These are phyloP conservation scores for Magnusiomyces tetraspermus DNA, from an alignment of 1,139 yeast species.

Conservation along the genomic window DNA sequence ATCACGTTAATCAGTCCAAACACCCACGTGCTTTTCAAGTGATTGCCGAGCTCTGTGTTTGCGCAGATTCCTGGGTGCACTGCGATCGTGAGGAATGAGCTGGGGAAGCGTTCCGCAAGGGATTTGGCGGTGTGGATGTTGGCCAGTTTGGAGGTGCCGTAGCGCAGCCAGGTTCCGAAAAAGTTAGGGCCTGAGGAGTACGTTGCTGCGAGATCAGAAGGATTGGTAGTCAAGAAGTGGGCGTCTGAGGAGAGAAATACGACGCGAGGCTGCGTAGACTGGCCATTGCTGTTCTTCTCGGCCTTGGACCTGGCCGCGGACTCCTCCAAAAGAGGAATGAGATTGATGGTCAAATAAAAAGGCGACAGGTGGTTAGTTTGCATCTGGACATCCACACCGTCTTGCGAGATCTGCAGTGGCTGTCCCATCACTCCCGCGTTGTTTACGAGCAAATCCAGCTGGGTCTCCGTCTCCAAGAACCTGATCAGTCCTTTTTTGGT, in stretches of 20 bases:
- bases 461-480: conserved; percentile 41
- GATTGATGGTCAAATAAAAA: conserved; percentile 53
- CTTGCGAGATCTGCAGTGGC: conserved; percentile 54
- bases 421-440: conserved; percentile 81
- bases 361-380: conserved; percentile 77
- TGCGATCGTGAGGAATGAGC: conserved; percentile 48
- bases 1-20: conserved; percentile 66
- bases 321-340: conserved; percentile 46
- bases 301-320: no score
- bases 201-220: conserved; percentile 43
- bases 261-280: conserved; percentile 51
- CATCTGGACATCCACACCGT: conserved; percentile 69
- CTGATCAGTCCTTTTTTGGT: conserved; percentile 48
- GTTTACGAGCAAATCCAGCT: conserved; percentile 55
- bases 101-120: conserved; percentile 58
- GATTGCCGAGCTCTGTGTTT: conserved; percentile 64
- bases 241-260: conserved; percentile 63
- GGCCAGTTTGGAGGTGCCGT: conserved; percentile 71
- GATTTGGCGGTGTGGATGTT: conserved; percentile 67
- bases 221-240: conserved; percentile 47
- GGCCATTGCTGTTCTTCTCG: no score
- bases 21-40: conserved; percentile 70
- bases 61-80: conserved; percentile 84
- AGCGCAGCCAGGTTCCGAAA: conserved; percentile 48
- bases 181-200: conserved; percentile 56